phyloP scores from a whole-genome alignment of 352 stramenopile species.

The Pythium rhizo-oryzae region DNA sequence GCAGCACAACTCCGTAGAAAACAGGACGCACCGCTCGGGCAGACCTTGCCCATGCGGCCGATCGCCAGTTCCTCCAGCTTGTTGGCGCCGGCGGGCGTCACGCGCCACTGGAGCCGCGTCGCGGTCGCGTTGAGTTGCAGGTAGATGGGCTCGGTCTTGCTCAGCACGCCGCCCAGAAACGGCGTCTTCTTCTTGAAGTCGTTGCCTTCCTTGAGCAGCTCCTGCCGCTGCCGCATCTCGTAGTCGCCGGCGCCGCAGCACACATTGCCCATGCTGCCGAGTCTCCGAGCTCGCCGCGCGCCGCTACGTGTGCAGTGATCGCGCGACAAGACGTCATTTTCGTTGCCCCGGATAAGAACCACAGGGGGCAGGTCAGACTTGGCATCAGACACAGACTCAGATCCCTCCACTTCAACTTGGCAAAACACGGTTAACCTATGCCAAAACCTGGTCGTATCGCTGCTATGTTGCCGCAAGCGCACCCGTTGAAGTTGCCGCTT shows the following conservation, averaged over 20 bases:
- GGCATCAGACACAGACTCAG: constrained; percentile 12
- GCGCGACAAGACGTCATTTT: background rate
- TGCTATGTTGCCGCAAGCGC: constrained; percentile 10
- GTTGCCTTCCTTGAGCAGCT: constrained; percentile 64
- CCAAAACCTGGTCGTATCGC: no score
- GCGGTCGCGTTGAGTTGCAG: constrained; percentile 57
- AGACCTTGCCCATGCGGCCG: constrained; percentile 57
- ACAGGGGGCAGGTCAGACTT: background rate
- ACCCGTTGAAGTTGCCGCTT: constrained; percentile 15
- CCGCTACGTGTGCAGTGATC: background rate
- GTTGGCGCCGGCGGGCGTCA: constrained; percentile 35
- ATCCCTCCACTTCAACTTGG: constrained; percentile 5
- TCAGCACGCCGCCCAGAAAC: constrained; percentile 67
- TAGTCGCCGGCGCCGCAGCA: constrained; percentile 59
- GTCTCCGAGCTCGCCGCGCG: background rate
- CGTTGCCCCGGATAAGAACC: constrained; percentile 8
- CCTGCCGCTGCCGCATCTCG: constrained; percentile 62
- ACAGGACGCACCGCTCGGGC: constrained; percentile 40
- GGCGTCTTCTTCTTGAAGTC: constrained; percentile 75
- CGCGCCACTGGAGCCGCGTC: constrained; percentile 49
- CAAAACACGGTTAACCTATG: no score
- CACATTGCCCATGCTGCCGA: constrained; percentile 65
- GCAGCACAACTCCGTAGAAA: background rate
- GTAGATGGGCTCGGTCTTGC: constrained; percentile 56
- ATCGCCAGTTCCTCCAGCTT: constrained; percentile 58